A percentile compares a stretch with the other conserved stretches of the same genome.
These are phyloP conservation scores for Fusarium protoensiforme DNA, from an alignment of 2,329 filamentous ascomycete species.

Conservation along the genomic window DNA sequence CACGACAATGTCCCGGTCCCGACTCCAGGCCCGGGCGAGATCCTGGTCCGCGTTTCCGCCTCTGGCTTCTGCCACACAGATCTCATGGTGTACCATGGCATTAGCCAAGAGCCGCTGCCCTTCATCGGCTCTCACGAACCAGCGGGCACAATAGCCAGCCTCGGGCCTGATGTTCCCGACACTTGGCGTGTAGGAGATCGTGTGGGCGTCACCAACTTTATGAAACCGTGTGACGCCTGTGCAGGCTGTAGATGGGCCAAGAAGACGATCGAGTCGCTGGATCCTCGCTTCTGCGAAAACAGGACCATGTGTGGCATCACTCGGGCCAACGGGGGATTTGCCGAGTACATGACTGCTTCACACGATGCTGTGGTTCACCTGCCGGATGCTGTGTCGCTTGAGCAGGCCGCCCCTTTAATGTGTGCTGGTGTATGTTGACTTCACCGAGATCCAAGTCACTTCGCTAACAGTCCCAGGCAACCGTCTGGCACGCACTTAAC, in stretches of 20 bases:
- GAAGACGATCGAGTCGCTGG: conserved; percentile 10
- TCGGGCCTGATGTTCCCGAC: conserved; percentile 18
- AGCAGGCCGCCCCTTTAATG: conserved; percentile 34
- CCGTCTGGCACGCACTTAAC: conserved; percentile 32
- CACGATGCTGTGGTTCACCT: conserved; percentile 24
- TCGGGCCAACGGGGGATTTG: conserved; percentile 21
- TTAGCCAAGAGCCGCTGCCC: conserved; percentile 24
- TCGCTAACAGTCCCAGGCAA: conserved; percentile 13
- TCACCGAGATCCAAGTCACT: neutral
- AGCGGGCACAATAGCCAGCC: conserved; percentile 27
- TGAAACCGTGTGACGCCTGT: conserved; percentile 28
- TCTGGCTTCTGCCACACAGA: conserved; percentile 35
- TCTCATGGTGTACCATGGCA: conserved; percentile 32
- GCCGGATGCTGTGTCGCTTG: conserved; percentile 22
- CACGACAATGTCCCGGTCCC: conserved; percentile 17
- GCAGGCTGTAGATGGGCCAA: conserved; percentile 27
- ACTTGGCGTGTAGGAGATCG: conserved; percentile 27
- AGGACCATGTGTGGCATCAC: conserved; percentile 28
- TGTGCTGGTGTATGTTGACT: conserved; percentile 22
- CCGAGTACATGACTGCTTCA: conserved; percentile 31
- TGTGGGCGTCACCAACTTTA: conserved; percentile 33
- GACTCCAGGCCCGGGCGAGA: conserved; percentile 7
- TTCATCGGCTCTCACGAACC: conserved; percentile 39
- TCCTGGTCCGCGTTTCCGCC: conserved; percentile 20
- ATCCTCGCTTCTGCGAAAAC: conserved; percentile 33